These are phyloP conservation scores for Citrus medica DNA, from an alignment of 345 rosid species.

Conservation along the genomic window DNA sequence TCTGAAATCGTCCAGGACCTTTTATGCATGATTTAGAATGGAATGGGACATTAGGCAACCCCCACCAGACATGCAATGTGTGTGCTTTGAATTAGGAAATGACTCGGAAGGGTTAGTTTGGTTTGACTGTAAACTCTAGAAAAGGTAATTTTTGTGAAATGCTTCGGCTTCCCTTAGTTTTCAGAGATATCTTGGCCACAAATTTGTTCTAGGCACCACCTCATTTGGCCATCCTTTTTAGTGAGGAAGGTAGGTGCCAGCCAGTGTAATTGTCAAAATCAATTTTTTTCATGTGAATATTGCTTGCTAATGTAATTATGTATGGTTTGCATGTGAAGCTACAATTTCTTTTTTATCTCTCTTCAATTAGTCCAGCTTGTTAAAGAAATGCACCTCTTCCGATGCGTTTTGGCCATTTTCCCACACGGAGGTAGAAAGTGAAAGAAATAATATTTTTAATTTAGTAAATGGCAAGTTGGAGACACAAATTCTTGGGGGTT, in stretches of 20 bases:
- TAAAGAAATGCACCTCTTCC: not conserved
- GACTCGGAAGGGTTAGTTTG: not conserved
- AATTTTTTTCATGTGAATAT: slow-evolving; percentile 4
- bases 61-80: not conserved
- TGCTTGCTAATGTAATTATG: slow-evolving; percentile 9
- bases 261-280: not conserved
- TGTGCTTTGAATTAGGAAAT: slow-evolving; percentile 8
- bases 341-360: not conserved
- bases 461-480: not conserved
- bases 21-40: slow-evolving; percentile 50
- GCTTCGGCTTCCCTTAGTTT: not conserved
- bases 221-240: slow-evolving; percentile 1
- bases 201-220: not conserved
- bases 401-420: not conserved
- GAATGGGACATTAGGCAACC: not conserved
- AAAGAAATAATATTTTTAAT: not conserved
- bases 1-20: slow-evolving; percentile 94
- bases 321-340: not conserved
- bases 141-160: not conserved
- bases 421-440: not conserved
- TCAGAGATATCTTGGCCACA: not conserved
- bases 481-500: slow-evolving; percentile 11
- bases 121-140: not conserved
- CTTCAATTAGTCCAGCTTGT: not conserved
- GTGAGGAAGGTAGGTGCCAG: not conserved